Evolutionary conservation across 1,139 yeast species (phyloP).

Genomic region (Blastobotrys aristatus): DNA sequence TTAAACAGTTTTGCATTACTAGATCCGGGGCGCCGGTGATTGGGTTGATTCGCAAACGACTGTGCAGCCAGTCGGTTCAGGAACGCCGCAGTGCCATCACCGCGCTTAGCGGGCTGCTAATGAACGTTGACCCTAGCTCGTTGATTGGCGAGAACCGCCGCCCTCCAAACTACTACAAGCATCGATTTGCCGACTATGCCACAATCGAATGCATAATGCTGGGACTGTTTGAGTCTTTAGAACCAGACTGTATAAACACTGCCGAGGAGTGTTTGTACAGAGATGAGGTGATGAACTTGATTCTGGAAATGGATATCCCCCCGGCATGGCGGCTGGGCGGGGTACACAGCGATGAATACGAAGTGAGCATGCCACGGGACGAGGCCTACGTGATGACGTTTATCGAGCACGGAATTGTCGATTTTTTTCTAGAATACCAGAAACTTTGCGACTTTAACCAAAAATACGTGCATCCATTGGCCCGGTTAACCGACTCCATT

Average conservation of each 20-base stretch:
- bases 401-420: constrained; percentile 12
- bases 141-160: neutral
- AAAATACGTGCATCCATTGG: too few relatives aligned
- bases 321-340: too few relatives aligned
- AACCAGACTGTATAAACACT: neutral
- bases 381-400: constrained; percentile 1
- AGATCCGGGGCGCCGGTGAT: constrained; percentile 11
- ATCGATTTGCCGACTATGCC: constrained; percentile 12
- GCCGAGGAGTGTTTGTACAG: constrained; percentile 14
- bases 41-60: constrained; percentile 14
- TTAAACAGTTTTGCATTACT: constrained; percentile 15
- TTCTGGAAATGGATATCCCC: constrained; percentile 5
- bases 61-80: constrained; percentile 5
- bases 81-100: neutral
- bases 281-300: constrained; percentile 11
- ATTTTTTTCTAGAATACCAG: constrained; percentile 14
- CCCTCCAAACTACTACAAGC: neutral
- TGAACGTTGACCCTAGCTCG: too few relatives aligned
- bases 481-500: too few relatives aligned
- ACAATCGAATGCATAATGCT: constrained; percentile 13
- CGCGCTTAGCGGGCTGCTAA: neutral
- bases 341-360: too few relatives aligned
- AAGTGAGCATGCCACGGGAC: too few relatives aligned
- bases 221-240: constrained; percentile 17
- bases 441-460: too few relatives aligned